Evolutionary conservation across 352 stramenopile species (phyloP).

Genomic region (Globisporangium emineosum): DNA sequence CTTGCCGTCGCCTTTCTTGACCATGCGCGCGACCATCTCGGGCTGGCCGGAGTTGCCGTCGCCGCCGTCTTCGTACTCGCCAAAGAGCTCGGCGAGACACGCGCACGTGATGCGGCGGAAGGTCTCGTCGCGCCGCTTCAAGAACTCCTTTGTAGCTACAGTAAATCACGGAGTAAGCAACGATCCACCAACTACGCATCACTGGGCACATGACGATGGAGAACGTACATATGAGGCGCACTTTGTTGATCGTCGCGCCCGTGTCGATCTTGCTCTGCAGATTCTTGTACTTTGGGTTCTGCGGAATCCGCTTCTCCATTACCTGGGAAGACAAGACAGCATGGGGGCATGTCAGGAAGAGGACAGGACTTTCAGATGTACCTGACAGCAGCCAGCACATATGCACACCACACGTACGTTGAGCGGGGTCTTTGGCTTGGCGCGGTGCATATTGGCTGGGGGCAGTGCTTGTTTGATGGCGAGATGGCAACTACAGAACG

Average conservation of each 20-base stretch:
- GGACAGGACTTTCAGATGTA: not conserved
- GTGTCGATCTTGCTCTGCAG: conserved; percentile 79
- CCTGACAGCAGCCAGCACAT: too few relatives aligned
- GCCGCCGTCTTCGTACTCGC: conserved; percentile 62
- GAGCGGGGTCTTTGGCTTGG: conserved; percentile 64
- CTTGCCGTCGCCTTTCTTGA: conserved; percentile 60
- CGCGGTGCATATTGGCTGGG: conserved; percentile 41
- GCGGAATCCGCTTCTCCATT: conserved; percentile 78
- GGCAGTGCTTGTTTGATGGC: not conserved
- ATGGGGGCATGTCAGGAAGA: not conserved
- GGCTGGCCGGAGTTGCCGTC: conserved; percentile 25
- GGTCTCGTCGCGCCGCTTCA: conserved; percentile 78
- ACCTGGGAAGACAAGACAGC: conserved; percentile 25
- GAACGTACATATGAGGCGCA: conserved; percentile 68
- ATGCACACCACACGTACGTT: conserved; percentile 42
- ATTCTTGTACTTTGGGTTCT: conserved; percentile 77
- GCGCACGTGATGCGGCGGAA: conserved; percentile 67
- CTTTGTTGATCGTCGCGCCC: conserved; percentile 71
- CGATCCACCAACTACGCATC: not conserved
- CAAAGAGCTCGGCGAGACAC: conserved; percentile 74
- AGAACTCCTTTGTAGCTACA: conserved; percentile 70
- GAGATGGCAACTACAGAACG: not conserved
- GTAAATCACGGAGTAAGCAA: not conserved
- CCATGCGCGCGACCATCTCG: conserved; percentile 77
- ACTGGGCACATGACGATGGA: not conserved